phyloP scores from a whole-genome alignment of 2,329 filamentous ascomycete genomes.

The Claviceps africana region DNA sequence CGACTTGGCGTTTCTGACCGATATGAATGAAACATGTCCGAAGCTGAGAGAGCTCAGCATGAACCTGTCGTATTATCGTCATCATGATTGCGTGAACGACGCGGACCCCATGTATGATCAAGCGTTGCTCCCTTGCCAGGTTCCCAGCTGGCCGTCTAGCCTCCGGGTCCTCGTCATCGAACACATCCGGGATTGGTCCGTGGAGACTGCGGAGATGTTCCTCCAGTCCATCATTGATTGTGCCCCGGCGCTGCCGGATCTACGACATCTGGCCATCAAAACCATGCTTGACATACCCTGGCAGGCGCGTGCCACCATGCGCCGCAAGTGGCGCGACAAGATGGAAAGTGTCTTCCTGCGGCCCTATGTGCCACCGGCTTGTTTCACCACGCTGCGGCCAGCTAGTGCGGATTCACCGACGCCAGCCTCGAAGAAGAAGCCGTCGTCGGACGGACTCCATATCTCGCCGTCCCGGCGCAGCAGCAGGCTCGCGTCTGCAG shows the following conservation, averaged over 20 bases:
- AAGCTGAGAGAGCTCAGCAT: constrained; percentile 56
- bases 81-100: constrained; percentile 53
- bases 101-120: constrained; percentile 61
- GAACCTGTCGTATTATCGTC: constrained; percentile 66
- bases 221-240: constrained; percentile 65
- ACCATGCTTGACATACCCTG: constrained; percentile 69
- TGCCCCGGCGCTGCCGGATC: constrained; percentile 47
- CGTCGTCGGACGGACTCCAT: constrained; percentile 6
- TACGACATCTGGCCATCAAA: constrained; percentile 60
- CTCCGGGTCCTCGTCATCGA: constrained; percentile 61
- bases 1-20: constrained; percentile 58
- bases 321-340: constrained; percentile 61
- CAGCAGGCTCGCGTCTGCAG: constrained; percentile 19
- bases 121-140: constrained; percentile 47
- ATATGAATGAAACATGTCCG: constrained; percentile 54
- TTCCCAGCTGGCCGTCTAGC: constrained; percentile 64
- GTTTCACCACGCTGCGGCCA: constrained; percentile 11
- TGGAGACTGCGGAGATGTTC: constrained; percentile 58
- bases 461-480: constrained; percentile 23
- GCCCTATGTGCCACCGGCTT: constrained; percentile 25
- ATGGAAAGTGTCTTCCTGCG: constrained; percentile 54
- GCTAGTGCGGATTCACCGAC: constrained; percentile 1
- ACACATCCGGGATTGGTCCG: constrained; percentile 62
- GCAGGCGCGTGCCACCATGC: constrained; percentile 68
- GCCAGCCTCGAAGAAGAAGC: constrained; percentile 9